phyloP scores from a whole-genome alignment of 2,329 filamentous ascomycete genomes.

The Bipolaris victoriae region DNA sequence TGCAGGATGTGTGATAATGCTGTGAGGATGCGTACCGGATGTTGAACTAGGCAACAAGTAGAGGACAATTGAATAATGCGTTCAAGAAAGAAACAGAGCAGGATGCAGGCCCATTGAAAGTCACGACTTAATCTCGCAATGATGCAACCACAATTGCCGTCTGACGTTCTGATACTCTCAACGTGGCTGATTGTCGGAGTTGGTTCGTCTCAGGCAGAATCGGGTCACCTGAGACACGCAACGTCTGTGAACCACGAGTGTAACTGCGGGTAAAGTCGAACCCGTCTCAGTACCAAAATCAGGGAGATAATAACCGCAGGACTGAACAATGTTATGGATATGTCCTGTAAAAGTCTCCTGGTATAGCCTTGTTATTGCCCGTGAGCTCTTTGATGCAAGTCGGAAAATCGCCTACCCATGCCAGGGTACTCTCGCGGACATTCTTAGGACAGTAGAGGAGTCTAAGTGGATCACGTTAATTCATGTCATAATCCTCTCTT shows the following conservation, averaged over 20 bases:
- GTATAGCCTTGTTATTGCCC: neutral
- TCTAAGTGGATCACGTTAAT: neutral
- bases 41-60: conserved; percentile 3
- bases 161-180: conserved; percentile 23
- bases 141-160: conserved; percentile 16
- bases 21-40: conserved; percentile 17
- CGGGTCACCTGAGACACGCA: conserved; percentile 29
- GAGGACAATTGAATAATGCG: conserved; percentile 5
- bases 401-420: neutral
- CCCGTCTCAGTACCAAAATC: conserved; percentile 14
- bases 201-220: conserved; percentile 15
- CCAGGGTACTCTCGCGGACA: neutral
- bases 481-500: neutral
- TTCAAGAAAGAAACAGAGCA: conserved; percentile 17
- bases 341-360: neutral
- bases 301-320: neutral
- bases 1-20: neutral
- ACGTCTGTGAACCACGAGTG: conserved; percentile 30
- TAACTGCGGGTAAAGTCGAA: conserved; percentile 24
- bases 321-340: neutral
- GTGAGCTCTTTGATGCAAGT: neutral
- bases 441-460: neutral
- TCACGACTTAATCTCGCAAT: neutral
- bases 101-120: conserved; percentile 11
- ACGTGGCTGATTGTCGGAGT: conserved; percentile 31